Percentiles rank a stretch among this genome's conserved stretches.
Evolutionary conservation across 2,329 filamentous ascomycete genomes (phyloP).

Genomic region (Sarocladium oryzae): DNA sequence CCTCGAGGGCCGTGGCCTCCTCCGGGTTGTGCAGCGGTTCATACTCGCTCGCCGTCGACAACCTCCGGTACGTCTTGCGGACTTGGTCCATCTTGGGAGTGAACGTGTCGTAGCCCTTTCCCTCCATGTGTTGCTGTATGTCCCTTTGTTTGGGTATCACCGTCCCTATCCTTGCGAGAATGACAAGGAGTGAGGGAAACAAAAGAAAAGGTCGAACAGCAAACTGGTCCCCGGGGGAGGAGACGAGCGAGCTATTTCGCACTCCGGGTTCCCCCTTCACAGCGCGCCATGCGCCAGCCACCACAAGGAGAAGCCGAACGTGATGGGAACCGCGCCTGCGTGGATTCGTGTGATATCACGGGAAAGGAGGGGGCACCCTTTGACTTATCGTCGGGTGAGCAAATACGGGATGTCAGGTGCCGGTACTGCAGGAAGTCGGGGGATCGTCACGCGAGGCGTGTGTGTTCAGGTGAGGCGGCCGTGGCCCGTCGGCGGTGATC

Average conservation of each 20-base stretch:
- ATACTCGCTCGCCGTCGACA: conserved; percentile 22
- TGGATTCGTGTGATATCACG: conserved; percentile 1
- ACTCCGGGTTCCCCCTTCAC: neutral
- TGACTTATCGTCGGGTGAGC: neutral
- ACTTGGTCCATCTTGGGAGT: conserved; percentile 20
- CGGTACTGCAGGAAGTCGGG: neutral
- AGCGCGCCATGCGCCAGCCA: neutral
- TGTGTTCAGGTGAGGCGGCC: conserved; percentile 5
- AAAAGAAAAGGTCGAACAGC: neutral
- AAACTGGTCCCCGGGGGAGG: neutral
- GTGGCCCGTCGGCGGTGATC: neutral
- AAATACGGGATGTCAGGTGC: conserved; percentile 1
- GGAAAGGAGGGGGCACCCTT: neutral
- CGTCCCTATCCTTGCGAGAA: neutral
- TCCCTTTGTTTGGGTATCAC: neutral
- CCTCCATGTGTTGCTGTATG: neutral
- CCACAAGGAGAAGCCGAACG: neutral
- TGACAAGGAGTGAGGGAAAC: neutral
- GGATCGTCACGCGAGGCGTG: conserved; percentile 7
- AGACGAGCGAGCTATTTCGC: neutral
- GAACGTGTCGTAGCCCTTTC: neutral
- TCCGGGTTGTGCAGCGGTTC: conserved; percentile 24
- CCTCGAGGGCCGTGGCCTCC: conserved; percentile 20
- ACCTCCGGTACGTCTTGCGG: conserved; percentile 18
- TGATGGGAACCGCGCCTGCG: neutral